Evolutionary conservation across 2,329 filamentous ascomycete species (phyloP), one percentile per base, ranked within the genome.

Genomic region (Fusarium agapanthi): DNA sequence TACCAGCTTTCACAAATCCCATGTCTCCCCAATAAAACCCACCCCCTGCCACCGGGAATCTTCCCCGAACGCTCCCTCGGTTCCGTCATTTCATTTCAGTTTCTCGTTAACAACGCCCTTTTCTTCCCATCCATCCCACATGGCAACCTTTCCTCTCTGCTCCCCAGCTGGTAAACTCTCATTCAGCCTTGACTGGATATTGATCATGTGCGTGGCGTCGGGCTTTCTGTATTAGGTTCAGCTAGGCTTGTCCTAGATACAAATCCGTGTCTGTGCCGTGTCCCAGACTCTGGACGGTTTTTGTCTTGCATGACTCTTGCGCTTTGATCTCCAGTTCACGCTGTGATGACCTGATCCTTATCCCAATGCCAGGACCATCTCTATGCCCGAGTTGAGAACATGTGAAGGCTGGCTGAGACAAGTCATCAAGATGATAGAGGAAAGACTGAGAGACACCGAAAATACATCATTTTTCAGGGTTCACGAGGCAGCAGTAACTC

Each of bases 191-290:
- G 30, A 54, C 50, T 54, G 50, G 47, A 43, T 30, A 35, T 53
- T 60, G 51, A 35, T 71, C 65, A 72, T 70, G 70, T 72, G 61
- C 32, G 71, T 76, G 68, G 75, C 74, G 74, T 72, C 54, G 71
- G 75, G 47, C 71, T 61, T 74, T 56, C 51, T 61, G 20, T 15
- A 54, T 74, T 75, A 77, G 61, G 62, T 69, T 70, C 71, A 61
- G 50, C 72, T 77, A 77, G 58, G 58, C 71, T 65, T 38, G 56
- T 62, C 67, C 65, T 75, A 75, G 71, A 72, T 54, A 64, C 63
- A 69, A 64, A 67, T 48, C 69, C 66, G 69, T 65, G 55, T 67
- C 58, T 55, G 62, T 55, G 48, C 64, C 50, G 64, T 66, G 65
- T 67, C 73, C 61, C 69, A 26, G 71, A 71, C 67, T 72, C 32